Evolutionary conservation across 1,284 basidiomycete genomes (phyloP).

Genomic region (Cutaneotrichosporon cavernicola): DNA sequence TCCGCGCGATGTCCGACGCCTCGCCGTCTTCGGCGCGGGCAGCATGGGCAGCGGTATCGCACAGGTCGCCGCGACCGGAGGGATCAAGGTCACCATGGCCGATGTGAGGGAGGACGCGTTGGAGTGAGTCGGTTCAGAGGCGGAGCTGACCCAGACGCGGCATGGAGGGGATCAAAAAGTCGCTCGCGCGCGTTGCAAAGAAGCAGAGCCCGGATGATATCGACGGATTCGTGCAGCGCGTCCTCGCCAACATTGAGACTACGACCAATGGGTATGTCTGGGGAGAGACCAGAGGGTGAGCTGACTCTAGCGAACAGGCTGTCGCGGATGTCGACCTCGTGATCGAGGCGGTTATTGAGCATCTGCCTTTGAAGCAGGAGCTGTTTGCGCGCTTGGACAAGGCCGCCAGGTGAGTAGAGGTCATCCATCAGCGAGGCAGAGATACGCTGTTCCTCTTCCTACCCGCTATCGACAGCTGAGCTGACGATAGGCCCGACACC

Average conservation of each 20-base stretch:
- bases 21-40: conserved; percentile 56
- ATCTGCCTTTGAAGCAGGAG: conserved; percentile 58
- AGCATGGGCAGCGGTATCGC: conserved; percentile 59
- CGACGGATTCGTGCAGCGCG: conserved; percentile 46
- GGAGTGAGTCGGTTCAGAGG: conserved; percentile 29
- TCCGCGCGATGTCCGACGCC: conserved; percentile 36
- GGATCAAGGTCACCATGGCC: conserved; percentile 53
- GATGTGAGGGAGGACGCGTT: conserved; percentile 53
- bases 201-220: conserved; percentile 54
- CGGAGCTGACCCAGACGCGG: conserved; percentile 35
- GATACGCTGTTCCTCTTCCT: background rate
- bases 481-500: conserved; percentile 22
- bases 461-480: background rate
- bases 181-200: conserved; percentile 57
- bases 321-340: conserved; percentile 58
- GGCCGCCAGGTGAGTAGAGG: conserved; percentile 44
- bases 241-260: conserved; percentile 55
- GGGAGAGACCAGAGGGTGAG: background rate
- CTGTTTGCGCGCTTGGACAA: conserved; percentile 58
- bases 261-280: conserved; percentile 54
- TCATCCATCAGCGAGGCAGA: background rate
- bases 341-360: conserved; percentile 62
- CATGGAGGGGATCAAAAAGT: conserved; percentile 58
- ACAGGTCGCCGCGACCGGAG: conserved; percentile 56
- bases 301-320: conserved; percentile 46